Evolutionary conservation across 1,284 basidiomycete species (phyloP).

Genomic region (Cronartium ribicola): DNA sequence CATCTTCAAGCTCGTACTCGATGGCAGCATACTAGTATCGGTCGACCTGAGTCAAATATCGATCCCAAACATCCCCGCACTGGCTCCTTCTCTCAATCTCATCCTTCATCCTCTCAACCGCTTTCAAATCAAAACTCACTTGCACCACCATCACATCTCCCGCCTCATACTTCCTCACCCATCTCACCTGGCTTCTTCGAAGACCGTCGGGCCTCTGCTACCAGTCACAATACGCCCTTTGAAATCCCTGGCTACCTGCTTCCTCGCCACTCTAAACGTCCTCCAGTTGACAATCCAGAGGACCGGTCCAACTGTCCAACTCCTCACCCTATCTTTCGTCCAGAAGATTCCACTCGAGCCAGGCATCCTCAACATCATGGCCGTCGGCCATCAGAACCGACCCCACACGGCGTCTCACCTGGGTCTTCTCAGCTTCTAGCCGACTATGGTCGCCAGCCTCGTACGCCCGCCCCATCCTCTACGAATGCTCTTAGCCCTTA

Average conservation of each 20-base stretch:
- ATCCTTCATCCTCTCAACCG: slow-evolving; percentile 12
- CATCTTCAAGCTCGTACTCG: slow-evolving; percentile 20
- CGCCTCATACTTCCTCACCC: slow-evolving; percentile 15
- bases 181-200: slow-evolving; percentile 15
- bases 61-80: not conserved
- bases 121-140: slow-evolving; percentile 14
- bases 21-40: slow-evolving; percentile 15
- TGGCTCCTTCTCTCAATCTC: not conserved
- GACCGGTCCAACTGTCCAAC: slow-evolving; percentile 15
- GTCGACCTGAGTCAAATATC: no score
- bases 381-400: slow-evolving; percentile 35
- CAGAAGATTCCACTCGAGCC: slow-evolving; percentile 10
- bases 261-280: slow-evolving; percentile 9
- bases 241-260: slow-evolving; percentile 16
- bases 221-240: slow-evolving; percentile 19
- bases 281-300: slow-evolving; percentile 21
- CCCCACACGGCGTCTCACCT: not conserved
- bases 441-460: slow-evolving; percentile 5
- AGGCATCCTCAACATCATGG: slow-evolving; percentile 2
- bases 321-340: slow-evolving; percentile 7
- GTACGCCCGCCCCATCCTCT: slow-evolving; percentile 8
- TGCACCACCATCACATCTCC: slow-evolving; percentile 17
- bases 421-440: slow-evolving; percentile 17
- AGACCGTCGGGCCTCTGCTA: slow-evolving; percentile 21
- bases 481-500: not conserved